Base-by-base conservation (phyloP, 768 basidiomycete genomes). In the Boletus subparvulus region DNA sequence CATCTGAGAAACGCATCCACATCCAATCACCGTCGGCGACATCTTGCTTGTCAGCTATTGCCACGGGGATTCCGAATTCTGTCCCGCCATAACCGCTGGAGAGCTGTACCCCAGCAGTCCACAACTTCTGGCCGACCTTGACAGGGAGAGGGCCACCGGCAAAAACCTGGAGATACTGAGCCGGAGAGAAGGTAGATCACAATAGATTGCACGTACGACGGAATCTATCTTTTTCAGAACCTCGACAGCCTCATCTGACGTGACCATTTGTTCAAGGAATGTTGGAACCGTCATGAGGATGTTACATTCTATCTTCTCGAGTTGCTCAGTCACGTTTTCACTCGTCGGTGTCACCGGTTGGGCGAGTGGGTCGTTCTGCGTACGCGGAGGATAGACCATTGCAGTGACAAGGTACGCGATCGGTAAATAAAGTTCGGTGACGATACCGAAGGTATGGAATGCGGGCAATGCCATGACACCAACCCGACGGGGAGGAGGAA, bases 61-160 rank as follows among this genome's bases (percentile, higher is more conserved):
- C 41, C 1, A 58, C 32, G 2, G 67, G 58, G 24, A 46, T 17
- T 4, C 68, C 67, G 12, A 59, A 62, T 47, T 73, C 70, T 1
- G 67, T 79, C 66, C 69, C 60, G 30, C 77, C 80, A 50, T 76
- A 81, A 24, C 72, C 56, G 4, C 63, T 65, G 8, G 56, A 45
- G 1, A 79, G 44, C 3, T 60, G 55, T 4, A 78, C 73, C 0
- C 77, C 77, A n/a, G 69, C 61, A 17, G 63, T 57, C 5, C 62
- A 61, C 21, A 79, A 40, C 16, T 48, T 47, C n/a, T 79, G 72
- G 0, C 77, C 78, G 2, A 69, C 59, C 4, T 63, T 65, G 50
- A 71, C 59, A 13, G 73, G 69, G 6, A 80, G 47, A 10, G 77
- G 72, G 0, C 75, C 77, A n/a, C 78, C 77, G 12, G 70, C 74